These are phyloP conservation scores for Sphaerosporella brunnea DNA, from an alignment of 495 filamentous ascomycete species.

Conservation along the genomic window DNA sequence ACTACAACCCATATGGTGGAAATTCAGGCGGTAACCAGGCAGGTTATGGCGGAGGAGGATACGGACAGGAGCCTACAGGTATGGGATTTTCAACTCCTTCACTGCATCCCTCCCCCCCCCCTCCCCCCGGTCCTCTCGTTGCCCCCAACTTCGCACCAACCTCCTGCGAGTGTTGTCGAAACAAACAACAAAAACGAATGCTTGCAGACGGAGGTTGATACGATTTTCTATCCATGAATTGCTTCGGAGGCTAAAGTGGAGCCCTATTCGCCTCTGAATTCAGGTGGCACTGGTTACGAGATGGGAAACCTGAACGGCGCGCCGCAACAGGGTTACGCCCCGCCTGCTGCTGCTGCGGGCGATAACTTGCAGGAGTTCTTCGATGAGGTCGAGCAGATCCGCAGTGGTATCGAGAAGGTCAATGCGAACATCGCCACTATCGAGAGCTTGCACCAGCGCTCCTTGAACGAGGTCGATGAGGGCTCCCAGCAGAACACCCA, in stretches of 20 bases:
- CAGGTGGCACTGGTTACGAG: constrained; percentile 28
- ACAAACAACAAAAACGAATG: constrained; percentile 16
- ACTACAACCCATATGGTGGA: constrained; percentile 18
- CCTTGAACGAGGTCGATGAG: constrained; percentile 42
- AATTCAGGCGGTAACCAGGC: constrained; percentile 21
- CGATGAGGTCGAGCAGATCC: constrained; percentile 65
- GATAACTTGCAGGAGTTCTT: constrained; percentile 40
- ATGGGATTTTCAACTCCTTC: constrained; percentile 23
- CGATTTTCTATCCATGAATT: neutral
- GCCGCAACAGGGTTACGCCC: constrained; percentile 32
- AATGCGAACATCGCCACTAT: constrained; percentile 46
- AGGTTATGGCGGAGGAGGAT: constrained; percentile 23
- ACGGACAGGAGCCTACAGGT: constrained; percentile 30
- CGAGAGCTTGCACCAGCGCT: constrained; percentile 37
- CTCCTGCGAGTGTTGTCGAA: constrained; percentile 24
- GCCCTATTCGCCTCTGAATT: constrained; percentile 26
- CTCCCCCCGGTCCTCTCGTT: neutral
- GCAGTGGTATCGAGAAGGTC: constrained; percentile 55
- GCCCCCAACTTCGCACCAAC: neutral
- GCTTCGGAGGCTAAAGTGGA: constrained; percentile 22
- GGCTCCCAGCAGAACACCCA: constrained; percentile 34
- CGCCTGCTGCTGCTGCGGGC: constrained; percentile 36
- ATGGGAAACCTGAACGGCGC: constrained; percentile 34
- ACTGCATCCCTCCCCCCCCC: neutral
- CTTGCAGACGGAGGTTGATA: constrained; percentile 10